Base-by-base conservation (phyloP, 371 early-diverging fungal genomes). In the Zychaea mexicana region DNA sequence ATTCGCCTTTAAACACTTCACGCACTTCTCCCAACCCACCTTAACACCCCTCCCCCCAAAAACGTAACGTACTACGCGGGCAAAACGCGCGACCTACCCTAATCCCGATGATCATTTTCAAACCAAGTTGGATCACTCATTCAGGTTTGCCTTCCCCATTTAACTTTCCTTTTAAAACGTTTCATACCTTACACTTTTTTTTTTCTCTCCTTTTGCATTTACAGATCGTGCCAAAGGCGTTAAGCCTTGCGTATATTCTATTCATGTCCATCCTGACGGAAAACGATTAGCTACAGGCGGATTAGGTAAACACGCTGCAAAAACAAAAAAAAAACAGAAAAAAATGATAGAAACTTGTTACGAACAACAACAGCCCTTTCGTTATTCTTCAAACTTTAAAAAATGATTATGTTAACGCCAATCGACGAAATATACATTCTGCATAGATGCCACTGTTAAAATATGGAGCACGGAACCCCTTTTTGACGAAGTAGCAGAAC, bases 261-360 rank as follows among this genome's bases (percentile, higher is more conserved):
- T 95, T 27, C 89, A 94, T 76, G 91, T 94, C 9, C 92, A 94
- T 81, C 94, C 96, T 1, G 83, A 85, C 65, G 93, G 94, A 52
- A 82, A 81, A 27, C 82, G 91, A 42, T 74, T 97, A 17, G 96
- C 95, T 27, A 96, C 96, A 2, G 96, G 93, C 27, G 90, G 93
- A 27, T 87, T 90, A 71, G 94, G 92, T 92, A 75, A 49, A 56
- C n/a, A n/a, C n/a, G n/a, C n/a, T n/a, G n/a, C n/a, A n/a, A n/a
- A n/a, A 24, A 2, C 27, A 38, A 61, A 22, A 53, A 2, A 33
- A 17, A 22, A 17, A 52, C 38, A 36, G 38, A 36, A 36, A 36
- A 36, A 36, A 36, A 36, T 36, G 7, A 15, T 15, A 36, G 7
- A 36, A 36, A 36, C n/a, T n/a, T n/a, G n/a, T n/a, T n/a, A n/a